Evolutionary conservation across 768 basidiomycete species (phyloP), one percentile per base, ranked within the genome.

Genomic region (Chiua virens): DNA sequence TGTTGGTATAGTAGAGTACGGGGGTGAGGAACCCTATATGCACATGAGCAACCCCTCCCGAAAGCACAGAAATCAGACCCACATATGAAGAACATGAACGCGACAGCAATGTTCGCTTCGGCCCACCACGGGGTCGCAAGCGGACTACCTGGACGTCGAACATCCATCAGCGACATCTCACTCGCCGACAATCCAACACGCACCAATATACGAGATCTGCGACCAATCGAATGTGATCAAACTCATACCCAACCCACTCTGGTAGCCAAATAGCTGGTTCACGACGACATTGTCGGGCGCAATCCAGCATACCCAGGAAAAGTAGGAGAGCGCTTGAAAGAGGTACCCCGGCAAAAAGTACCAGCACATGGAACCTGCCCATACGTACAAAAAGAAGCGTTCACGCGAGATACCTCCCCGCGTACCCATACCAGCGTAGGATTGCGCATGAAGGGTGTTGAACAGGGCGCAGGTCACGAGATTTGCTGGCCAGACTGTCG

Each of bases 91-190:
- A 85, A 75, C 5, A 83, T 69, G 58, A 89, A 84, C 23, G 85
- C 82, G 42, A 62, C 70, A 3, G 77, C 67, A 47, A 89, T 73
- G 65, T 90, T 89, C 11, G 84, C 87, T 62, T 85, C 81, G 3
- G 86, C 87, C 87, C 87, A 89, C 87, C 87, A 92, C 2, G 89
- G 89, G 10, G 86, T 82, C 6, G 86, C 83, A 41, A 92, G 80
- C 0, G 89, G 89, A 21, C 60, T 71, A 10, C 51, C 67, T 66
- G 37, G 18, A 30, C 8, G 14, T 15, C 39, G 5, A 30, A 10
- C 15, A 41, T 0, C 23, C 13, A 15, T 49, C 20, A 54, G 5
- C 8, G 42, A 34, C 37, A 4, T 34, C 11, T 32, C 34, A 34
- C 34, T 15, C 34, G 4, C 44, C 14, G 4, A 15, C 15, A n/a